These are phyloP conservation scores for Hypoxylon sp. DNA, from an alignment of 2,329 filamentous ascomycete species.

Conservation along the genomic window DNA sequence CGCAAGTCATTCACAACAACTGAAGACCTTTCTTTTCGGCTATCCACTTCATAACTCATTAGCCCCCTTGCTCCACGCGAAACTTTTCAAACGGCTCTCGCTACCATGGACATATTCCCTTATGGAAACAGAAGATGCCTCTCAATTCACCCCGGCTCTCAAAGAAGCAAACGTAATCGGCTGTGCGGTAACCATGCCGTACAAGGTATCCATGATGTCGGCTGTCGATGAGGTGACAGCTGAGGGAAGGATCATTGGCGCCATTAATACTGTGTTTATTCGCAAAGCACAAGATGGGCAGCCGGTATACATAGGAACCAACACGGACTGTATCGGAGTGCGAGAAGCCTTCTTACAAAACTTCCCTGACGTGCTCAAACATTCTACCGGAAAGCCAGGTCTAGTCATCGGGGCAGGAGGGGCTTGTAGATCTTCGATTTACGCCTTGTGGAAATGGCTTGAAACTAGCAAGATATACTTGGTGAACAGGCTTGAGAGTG, in stretches of 20 bases:
- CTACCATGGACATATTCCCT: slow-evolving; percentile 22
- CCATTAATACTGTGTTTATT: slow-evolving; percentile 84
- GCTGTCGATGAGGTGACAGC: slow-evolving; percentile 81
- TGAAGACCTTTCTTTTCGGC: slow-evolving; percentile 28
- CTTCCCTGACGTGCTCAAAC: slow-evolving; percentile 59
- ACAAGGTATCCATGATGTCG: slow-evolving; percentile 82
- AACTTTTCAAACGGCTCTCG: slow-evolving; percentile 21
- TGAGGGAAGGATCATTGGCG: slow-evolving; percentile 80
- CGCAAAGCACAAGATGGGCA: slow-evolving; percentile 63
- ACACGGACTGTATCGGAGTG: slow-evolving; percentile 86
- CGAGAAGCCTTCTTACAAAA: slow-evolving; percentile 78
- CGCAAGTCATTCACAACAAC: slow-evolving; percentile 7
- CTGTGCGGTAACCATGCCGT: slow-evolving; percentile 80
- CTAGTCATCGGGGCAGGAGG: slow-evolving; percentile 85
- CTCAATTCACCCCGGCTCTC: slow-evolving; percentile 16
- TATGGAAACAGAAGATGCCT: slow-evolving; percentile 27
- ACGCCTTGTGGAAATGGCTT: slow-evolving; percentile 80
- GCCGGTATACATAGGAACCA: slow-evolving; percentile 77
- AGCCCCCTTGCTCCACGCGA: slow-evolving; percentile 22
- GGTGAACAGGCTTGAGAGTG: slow-evolving; percentile 78
- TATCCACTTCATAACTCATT: slow-evolving; percentile 29
- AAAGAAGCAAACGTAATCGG: slow-evolving; percentile 59
- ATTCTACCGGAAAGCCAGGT: slow-evolving; percentile 73
- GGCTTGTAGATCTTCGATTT: slow-evolving; percentile 83
- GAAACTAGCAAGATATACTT: slow-evolving; percentile 79